A percentile compares a stretch with the other conserved stretches of the same genome.
These are phyloP conservation scores for Pulveroboletus ravenelii DNA, from an alignment of 768 basidiomycete species.

Conservation along the genomic window DNA sequence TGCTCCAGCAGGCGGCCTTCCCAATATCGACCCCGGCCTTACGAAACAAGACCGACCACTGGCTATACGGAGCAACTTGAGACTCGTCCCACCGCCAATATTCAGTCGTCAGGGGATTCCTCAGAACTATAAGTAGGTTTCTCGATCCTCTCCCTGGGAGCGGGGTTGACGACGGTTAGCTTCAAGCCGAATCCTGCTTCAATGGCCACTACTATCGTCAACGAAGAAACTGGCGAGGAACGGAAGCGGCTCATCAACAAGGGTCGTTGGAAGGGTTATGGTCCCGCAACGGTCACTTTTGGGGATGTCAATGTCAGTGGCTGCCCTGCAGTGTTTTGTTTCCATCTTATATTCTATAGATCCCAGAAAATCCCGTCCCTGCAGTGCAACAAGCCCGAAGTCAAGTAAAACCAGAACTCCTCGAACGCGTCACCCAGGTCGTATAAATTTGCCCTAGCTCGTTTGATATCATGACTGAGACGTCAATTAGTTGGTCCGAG, in stretches of 20 bases:
- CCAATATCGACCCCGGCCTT: conserved; percentile 52
- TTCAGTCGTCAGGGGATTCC: conserved; percentile 81
- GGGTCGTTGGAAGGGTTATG: conserved; percentile 82
- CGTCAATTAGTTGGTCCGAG: conserved; percentile 55
- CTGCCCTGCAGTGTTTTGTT: background rate
- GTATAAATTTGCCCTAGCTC: background rate
- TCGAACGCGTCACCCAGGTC: conserved; percentile 54
- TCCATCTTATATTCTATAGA: conserved; percentile 32
- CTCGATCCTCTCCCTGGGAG: background rate
- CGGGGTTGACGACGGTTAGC: conserved; percentile 32
- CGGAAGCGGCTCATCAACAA: conserved; percentile 79
- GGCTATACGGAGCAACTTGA: conserved; percentile 50
- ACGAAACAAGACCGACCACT: conserved; percentile 10
- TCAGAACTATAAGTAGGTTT: conserved; percentile 70
- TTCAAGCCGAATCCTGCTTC: conserved; percentile 79
- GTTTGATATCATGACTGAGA: conserved; percentile 8
- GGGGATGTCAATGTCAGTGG: conserved; percentile 44
- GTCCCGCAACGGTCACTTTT: conserved; percentile 68
- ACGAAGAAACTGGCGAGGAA: conserved; percentile 77
- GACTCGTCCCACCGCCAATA: conserved; percentile 82
- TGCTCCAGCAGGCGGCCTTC: conserved; percentile 23
- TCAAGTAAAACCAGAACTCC: conserved; percentile 50
- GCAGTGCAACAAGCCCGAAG: conserved; percentile 56
- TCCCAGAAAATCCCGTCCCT: conserved; percentile 62
- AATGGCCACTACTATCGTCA: conserved; percentile 57